Evolutionary conservation across 164 flowering plant genomes (phyloP).

Genomic region (Tetrastigma voinierianum): DNA sequence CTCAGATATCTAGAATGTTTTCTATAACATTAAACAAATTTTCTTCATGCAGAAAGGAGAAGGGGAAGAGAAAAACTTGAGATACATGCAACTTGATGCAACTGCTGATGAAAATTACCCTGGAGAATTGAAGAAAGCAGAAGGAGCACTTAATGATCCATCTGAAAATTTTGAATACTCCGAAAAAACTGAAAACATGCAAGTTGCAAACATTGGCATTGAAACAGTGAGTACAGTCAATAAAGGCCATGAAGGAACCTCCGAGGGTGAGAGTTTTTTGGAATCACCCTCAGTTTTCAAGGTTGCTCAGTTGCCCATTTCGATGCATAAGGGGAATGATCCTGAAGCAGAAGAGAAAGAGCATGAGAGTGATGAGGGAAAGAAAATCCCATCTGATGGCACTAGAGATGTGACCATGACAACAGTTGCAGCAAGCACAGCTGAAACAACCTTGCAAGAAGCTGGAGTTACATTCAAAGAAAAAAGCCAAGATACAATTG

Average conservation of each 20-base stretch:
- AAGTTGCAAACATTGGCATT: slow-evolving; percentile 7
- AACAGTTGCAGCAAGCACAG: neutral
- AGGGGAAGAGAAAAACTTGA: slow-evolving; percentile 11
- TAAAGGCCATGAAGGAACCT: slow-evolving; percentile 17
- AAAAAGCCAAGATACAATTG: neutral
- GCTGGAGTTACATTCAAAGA: no score
- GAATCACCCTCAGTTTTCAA: slow-evolving; percentile 28
- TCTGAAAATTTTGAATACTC: slow-evolving; percentile 11
- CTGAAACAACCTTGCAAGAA: slow-evolving; percentile 12
- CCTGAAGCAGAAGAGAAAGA: slow-evolving; percentile 16
- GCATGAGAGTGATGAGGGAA: slow-evolving; percentile 13
- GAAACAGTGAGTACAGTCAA: slow-evolving; percentile 4
- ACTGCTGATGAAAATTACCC: slow-evolving; percentile 2
- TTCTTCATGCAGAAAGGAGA: slow-evolving; percentile 25
- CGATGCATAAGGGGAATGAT: slow-evolving; percentile 3
- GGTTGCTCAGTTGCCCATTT: slow-evolving; percentile 8
- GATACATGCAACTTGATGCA: slow-evolving; percentile 10
- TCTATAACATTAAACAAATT: neutral
- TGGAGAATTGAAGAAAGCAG: slow-evolving; percentile 19
- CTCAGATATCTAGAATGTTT: neutral
- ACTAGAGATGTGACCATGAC: slow-evolving; percentile 5
- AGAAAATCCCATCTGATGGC: slow-evolving; percentile 6
- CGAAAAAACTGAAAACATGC: slow-evolving; percentile 11
- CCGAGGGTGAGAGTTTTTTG: slow-evolving; percentile 34
- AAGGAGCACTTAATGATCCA: slow-evolving; percentile 9